These are phyloP conservation scores for Trametes sanguinea DNA, from an alignment of 768 basidiomycete species.

Conservation along the genomic window DNA sequence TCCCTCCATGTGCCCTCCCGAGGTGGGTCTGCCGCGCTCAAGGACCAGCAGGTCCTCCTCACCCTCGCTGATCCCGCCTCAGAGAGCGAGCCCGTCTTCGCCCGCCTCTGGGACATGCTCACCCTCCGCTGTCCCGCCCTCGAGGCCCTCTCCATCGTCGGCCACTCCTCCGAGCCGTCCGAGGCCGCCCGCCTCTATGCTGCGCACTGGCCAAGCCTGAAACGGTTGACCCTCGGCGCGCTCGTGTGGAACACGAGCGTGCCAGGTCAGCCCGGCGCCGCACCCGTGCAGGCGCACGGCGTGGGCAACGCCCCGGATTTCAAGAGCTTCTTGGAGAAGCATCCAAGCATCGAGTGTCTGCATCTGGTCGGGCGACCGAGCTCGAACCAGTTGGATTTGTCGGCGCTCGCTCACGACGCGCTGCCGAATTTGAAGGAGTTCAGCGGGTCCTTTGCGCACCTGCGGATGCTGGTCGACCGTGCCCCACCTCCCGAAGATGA, in stretches of 20 bases:
- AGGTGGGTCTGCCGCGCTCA: slow-evolving; percentile 43
- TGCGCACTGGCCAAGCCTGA: slow-evolving; percentile 69
- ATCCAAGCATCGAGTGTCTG: slow-evolving; percentile 45
- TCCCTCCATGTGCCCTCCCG: slow-evolving; percentile 56
- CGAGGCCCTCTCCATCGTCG: slow-evolving; percentile 61
- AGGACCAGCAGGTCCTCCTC: slow-evolving; percentile 2
- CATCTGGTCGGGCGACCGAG: slow-evolving; percentile 40
- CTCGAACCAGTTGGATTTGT: slow-evolving; percentile 51
- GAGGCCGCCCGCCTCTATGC: slow-evolving; percentile 57
- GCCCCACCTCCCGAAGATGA: background rate
- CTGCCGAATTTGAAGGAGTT: slow-evolving; percentile 58
- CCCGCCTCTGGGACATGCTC: slow-evolving; percentile 71
- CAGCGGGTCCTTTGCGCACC: slow-evolving; percentile 65
- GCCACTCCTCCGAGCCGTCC: slow-evolving; percentile 50
- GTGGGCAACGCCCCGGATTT: slow-evolving; percentile 44
- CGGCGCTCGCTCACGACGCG: slow-evolving; percentile 46
- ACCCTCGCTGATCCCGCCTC: slow-evolving; percentile 6
- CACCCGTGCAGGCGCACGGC: slow-evolving; percentile 32
- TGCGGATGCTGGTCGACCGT: slow-evolving; percentile 55
- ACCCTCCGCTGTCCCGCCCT: slow-evolving; percentile 63
- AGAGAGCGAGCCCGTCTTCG: slow-evolving; percentile 55
- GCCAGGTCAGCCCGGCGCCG: slow-evolving; percentile 30
- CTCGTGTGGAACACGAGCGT: slow-evolving; percentile 57
- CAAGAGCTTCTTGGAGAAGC: slow-evolving; percentile 67
- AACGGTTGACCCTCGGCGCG: slow-evolving; percentile 62